Percentiles rank a stretch among this genome's conserved stretches.
Evolutionary conservation across 2,329 filamentous ascomycete species (phyloP).

Genomic region (Pochonia chlamydosporia): DNA sequence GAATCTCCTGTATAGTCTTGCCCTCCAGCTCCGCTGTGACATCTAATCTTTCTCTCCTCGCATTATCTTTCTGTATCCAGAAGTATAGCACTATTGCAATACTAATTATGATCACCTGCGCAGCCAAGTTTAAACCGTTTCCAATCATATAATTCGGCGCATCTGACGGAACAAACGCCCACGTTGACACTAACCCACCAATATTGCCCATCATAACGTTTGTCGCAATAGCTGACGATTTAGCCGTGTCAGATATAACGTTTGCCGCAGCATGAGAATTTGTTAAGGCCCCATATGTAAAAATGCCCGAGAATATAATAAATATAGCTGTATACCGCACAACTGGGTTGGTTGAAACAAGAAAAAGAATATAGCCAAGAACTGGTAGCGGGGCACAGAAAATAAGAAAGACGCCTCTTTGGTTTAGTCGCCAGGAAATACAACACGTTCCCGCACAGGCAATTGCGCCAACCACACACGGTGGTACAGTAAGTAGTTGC

Average conservation of each 20-base stretch:
- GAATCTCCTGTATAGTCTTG: slow-evolving; percentile 44
- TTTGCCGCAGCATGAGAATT: slow-evolving; percentile 64
- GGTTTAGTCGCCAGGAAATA: slow-evolving; percentile 53
- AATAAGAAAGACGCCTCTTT: slow-evolving; percentile 55
- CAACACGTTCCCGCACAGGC: slow-evolving; percentile 55
- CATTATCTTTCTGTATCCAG: slow-evolving; percentile 62
- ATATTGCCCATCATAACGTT: slow-evolving; percentile 44
- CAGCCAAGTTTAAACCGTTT: slow-evolving; percentile 64
- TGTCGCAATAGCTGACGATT: slow-evolving; percentile 54
- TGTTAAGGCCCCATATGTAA: slow-evolving; percentile 56
- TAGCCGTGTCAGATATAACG: slow-evolving; percentile 62
- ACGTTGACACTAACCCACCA: slow-evolving; percentile 57
- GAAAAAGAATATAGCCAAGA: slow-evolving; percentile 63
- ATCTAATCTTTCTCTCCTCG: slow-evolving; percentile 46
- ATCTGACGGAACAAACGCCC: slow-evolving; percentile 58
- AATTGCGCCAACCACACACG: slow-evolving; percentile 61
- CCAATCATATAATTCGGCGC: slow-evolving; percentile 62
- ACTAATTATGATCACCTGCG: slow-evolving; percentile 48
- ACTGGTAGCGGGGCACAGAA: slow-evolving; percentile 54
- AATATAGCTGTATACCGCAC: slow-evolving; percentile 65
- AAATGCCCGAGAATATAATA: slow-evolving; percentile 56
- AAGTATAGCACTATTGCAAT: slow-evolving; percentile 40
- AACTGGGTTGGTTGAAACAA: slow-evolving; percentile 42
- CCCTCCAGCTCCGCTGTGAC: slow-evolving; percentile 53
- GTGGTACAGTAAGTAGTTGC: slow-evolving; percentile 65